Base-by-base conservation (phyloP, 2,329 filamentous ascomycete species). In the Penicillium sp. region DNA sequence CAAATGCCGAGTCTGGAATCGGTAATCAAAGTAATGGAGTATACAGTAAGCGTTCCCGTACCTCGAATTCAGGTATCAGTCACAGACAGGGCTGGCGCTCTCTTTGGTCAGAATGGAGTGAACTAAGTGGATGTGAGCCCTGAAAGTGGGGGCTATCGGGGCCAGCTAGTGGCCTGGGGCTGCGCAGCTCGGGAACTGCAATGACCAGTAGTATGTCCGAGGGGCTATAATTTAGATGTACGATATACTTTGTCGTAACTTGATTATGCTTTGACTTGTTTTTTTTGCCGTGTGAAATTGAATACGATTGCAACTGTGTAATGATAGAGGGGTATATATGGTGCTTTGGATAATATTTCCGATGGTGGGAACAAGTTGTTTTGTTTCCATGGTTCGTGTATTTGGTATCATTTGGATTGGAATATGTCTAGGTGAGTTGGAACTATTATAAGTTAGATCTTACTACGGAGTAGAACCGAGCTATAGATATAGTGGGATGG, bases 51-150 rank as follows among this genome's bases (percentile, higher is more conserved):
- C 15, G 44, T 55, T 31, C 43, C 25, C 44, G 51, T 58, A 49
- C 51, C 25, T 58, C 3, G 27, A 45, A 58, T 58, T 58, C 55
- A 58, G 51, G 55, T 58, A 58, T 55, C 55, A 49, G 60, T 53
- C 55, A 65, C 61, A 65, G 57, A 50, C 59, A 62, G 53, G 52
- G 45, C 49, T 48, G 33, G 59, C 21, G 53, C 31, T 64, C 61
- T 67, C 64, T 65, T 63, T 67, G 64, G 65, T 57, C 51, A 25
- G 23, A 57, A 52, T 10, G 38, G 52, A 44, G 51, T 53, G 55
- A 64, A 66, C 65, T 61, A 65, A 64, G 65, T 67, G 65, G 63
- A 61, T 64, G 57, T 59, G 60, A 67, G 65, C 64, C 64, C 64
- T 67, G 65, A 66, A 66, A 62, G 65, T 67, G 65, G 65, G 65